Evolutionary conservation across 345 rosid species (phyloP).

Genomic region (Noccaea bulbosa): DNA sequence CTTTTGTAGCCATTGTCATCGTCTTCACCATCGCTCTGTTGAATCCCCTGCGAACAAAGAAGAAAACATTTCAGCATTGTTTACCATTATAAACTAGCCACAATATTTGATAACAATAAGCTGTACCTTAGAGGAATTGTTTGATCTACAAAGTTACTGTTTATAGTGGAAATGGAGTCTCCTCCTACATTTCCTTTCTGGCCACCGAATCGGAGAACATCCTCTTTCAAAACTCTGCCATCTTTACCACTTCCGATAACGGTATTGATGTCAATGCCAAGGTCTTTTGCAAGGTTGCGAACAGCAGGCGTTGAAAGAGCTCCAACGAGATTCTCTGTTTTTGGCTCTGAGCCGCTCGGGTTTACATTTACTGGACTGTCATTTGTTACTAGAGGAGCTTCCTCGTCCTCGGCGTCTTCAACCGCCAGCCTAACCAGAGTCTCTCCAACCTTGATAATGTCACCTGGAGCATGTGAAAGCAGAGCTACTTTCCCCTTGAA

Average conservation of each 20-base stretch:
- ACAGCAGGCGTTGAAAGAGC: conserved; percentile 78
- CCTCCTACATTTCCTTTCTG: conserved; percentile 52
- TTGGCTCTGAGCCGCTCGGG: conserved; percentile 37
- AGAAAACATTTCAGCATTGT: not conserved
- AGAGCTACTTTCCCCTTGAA: conserved; percentile 76
- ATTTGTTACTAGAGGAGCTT: conserved; percentile 37
- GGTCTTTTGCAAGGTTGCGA: conserved; percentile 75
- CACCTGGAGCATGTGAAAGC: conserved; percentile 68
- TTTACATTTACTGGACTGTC: conserved; percentile 34
- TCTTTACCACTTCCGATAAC: conserved; percentile 72
- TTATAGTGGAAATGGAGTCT: conserved; percentile 43
- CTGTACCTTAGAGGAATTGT: conserved; percentile 73
- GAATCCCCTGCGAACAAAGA: conserved; percentile 67
- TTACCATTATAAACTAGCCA: no score
- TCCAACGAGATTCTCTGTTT: conserved; percentile 48
- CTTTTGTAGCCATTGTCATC: conserved; percentile 88
- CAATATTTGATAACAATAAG: no score
- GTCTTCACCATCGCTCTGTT: conserved; percentile 90
- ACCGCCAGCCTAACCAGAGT: conserved; percentile 72
- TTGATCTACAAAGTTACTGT: conserved; percentile 53
- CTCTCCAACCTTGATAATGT: conserved; percentile 96
- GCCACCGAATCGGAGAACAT: conserved; percentile 57
- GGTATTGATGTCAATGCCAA: conserved; percentile 64
- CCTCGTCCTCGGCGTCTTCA: conserved; percentile 47
- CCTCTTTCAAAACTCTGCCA: conserved; percentile 84